A percentile compares a stretch with the other conserved stretches of the same genome.
Conservation (phyloP, 2,329 filamentous ascomycete genomes). For the Diplocarpon mali region DNA sequence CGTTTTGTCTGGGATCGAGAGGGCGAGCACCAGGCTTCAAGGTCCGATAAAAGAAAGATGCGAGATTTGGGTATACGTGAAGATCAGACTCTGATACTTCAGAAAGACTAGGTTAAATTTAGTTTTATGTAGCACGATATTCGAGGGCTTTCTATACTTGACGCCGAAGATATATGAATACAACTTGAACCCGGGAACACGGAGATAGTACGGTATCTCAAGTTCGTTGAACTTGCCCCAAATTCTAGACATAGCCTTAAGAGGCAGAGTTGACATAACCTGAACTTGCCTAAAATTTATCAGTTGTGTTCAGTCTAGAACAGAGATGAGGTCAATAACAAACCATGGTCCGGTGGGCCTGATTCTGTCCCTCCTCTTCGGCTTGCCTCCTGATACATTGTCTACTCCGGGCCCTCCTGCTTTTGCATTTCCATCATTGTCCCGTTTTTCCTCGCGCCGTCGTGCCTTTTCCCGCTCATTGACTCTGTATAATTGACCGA, state of each 20-base stretch:
- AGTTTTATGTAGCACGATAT: conserved; percentile 7
- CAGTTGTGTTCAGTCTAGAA: conserved; percentile 5
- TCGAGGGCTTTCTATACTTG: conserved; percentile 35
- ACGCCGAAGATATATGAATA: conserved; percentile 66
- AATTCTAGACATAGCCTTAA: conserved; percentile 59
- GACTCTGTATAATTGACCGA: conserved; percentile 53
- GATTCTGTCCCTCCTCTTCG: conserved; percentile 42
- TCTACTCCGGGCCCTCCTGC: conserved; percentile 23
- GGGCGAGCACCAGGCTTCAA: conserved; percentile 82
- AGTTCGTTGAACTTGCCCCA: conserved; percentile 69
- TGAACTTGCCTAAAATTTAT: conserved; percentile 46
- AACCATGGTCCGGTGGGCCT: conserved; percentile 57
- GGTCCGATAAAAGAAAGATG: conserved; percentile 92
- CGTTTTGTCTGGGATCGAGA: conserved; percentile 68
- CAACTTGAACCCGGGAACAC: conserved; percentile 62
- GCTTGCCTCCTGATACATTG: conserved; percentile 33
- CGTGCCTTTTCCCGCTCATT: conserved; percentile 37
- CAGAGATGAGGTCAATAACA: conserved; percentile 8
- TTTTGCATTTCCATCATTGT: conserved; percentile 27
- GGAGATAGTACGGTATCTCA: conserved; percentile 57
- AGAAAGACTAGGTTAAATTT: conserved; percentile 44
- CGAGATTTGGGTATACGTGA: conserved; percentile 81
- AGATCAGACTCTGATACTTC: conserved; percentile 86
- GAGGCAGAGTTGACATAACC: conserved; percentile 61
- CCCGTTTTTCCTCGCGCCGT: conserved; percentile 27